Evolutionary conservation across 78 protist genomes (phyloP), one percentile per base, ranked within the genome.

Genomic region (Polysphondylium violaceum): DNA sequence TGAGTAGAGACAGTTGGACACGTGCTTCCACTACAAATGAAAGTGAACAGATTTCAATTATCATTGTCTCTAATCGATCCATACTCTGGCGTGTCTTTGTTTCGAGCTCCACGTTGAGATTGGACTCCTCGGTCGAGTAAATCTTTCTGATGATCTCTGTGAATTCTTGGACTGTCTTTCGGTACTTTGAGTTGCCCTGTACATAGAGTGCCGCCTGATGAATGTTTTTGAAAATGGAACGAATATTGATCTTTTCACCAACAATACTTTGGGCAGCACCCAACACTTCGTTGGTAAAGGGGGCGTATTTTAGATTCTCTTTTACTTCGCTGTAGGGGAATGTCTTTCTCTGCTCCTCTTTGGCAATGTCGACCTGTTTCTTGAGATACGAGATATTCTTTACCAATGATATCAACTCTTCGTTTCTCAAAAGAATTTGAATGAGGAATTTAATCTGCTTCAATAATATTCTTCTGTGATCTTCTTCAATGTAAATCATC

Each of bases 321-420:
- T 69, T n/a, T 9, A 38, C 9, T 8, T 68, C 58, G 4, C 31
- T 38, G 25, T 50, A 44, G 0, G 91, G 71, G n/a, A 83, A 83
- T 17, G 74, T 36, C 25, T 69, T 67, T 36, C 47, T 69, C 59
- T 83, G 91, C 33, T 83, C 91, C 50, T 83, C 91, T 58, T 83
- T 83, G 0, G 91, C 91, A 31, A 83, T 83, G 12, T 38, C 56
- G 11, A 83, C 79, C 14, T 83, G 91, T 69, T 69, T 83, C 73
- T 69, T 83, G 4, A 83, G 60, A 59, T 59, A 50, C 8, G 50
- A 25, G 6, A 83, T 69, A 40, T 83, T 83, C 58, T 73, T 58
- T 14, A 83, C 77, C 59, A 83, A 40, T 3, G 44, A 27, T 0
- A 69, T 69, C 2, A 83, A 43, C 64, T 83, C 91, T 43, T 83